Percentiles rank a stretch among this genome's conserved stretches.
These are phyloP conservation scores for Eremochloa ophiuroides DNA, from an alignment of 176 grass and related monocot genomes.

Conservation along the genomic window DNA sequence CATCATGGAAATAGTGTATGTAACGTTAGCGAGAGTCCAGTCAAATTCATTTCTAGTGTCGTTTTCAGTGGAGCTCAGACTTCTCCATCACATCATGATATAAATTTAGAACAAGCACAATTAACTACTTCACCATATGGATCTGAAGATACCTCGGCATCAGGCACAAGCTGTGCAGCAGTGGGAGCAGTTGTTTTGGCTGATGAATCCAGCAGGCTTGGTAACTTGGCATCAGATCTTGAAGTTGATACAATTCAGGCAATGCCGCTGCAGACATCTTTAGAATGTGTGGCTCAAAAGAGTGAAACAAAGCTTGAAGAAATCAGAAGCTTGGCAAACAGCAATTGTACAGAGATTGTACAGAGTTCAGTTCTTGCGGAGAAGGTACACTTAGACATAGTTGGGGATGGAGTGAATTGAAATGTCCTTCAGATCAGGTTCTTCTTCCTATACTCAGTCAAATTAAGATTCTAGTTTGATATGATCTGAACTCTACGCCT, in stretches of 20 bases:
- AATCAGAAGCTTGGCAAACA: slow-evolving; percentile 27
- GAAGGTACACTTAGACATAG: not conserved
- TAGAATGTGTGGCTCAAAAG: not conserved
- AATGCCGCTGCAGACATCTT: not conserved
- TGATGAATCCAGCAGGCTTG: slow-evolving; percentile 24
- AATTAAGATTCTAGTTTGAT: slow-evolving; percentile 9
- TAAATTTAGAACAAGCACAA: slow-evolving; percentile 17
- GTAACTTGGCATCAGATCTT: slow-evolving; percentile 3
- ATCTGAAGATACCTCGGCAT: slow-evolving; percentile 40
- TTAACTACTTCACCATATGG: slow-evolving; percentile 36
- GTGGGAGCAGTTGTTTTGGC: not conserved
- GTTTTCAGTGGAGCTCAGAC: slow-evolving; percentile 10
- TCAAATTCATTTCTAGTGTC: slow-evolving; percentile 7
- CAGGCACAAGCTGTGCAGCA: slow-evolving; percentile 26
- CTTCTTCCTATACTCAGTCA: slow-evolving; percentile 38
- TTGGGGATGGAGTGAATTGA: slow-evolving; percentile 29
- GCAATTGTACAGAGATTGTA: slow-evolving; percentile 21
- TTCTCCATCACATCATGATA: slow-evolving; percentile 19
- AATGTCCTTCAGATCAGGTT: slow-evolving; percentile 42
- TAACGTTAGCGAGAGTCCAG: not conserved
- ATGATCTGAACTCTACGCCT: not conserved
- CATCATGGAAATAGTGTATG: slow-evolving; percentile 17
- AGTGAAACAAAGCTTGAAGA: slow-evolving; percentile 14
- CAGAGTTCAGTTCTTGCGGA: slow-evolving; percentile 29
- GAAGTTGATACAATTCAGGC: slow-evolving; percentile 2